Evolutionary conservation across 1,139 yeast genomes (phyloP), one percentile per base, ranked within the genome.

Genomic region (Debaryomyces subglobosus): DNA sequence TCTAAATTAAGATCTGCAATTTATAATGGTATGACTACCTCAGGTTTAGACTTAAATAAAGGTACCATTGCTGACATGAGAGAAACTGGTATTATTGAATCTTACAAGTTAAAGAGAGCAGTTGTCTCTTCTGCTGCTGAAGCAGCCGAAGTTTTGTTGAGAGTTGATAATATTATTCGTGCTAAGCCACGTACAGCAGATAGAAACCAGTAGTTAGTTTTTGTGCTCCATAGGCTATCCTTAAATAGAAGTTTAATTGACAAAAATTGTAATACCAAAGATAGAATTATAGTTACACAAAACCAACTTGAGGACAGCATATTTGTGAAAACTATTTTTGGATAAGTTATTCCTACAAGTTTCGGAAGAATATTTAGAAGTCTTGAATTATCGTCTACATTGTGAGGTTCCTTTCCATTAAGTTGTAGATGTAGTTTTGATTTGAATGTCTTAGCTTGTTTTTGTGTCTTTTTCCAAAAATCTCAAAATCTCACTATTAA

Each of bases 171-270:
- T 68, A 94, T 94, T 56, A 89, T 95, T 56, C 85, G 96, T 61
- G 98, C 99, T 34, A 92, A 90, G 67, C 99, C 99, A 53, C 82
- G 99, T 72, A 92, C 98, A 43, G 97, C 98, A 41, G 94, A 89
- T 71, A 84, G 99, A 76, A 81, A 81, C 33, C 40, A 34, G 13
- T 45, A 40, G 33, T 23, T 36, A 15, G 36, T 24, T 40, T 40
- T 16, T 30, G 21, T 41, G 23, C 13, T 24, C 24, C 15, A 24
- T 29, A 29, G 25, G 35, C 33, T 21, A 41, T 30, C 21, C 12
- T 34, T 25, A 15, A 42, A 35, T 34, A 34, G 33, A 42, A 24
- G 20, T n/a, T 15, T n/a, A 32, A 25, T 23, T 24, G 33, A n/a
- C 13, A 13, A 25, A 13, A n/a, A 30, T 30, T n/a, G 29, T 25